These are phyloP conservation scores for Pyricularia sp. DNA, from an alignment of 2,329 filamentous ascomycete genomes.

Conservation along the genomic window DNA sequence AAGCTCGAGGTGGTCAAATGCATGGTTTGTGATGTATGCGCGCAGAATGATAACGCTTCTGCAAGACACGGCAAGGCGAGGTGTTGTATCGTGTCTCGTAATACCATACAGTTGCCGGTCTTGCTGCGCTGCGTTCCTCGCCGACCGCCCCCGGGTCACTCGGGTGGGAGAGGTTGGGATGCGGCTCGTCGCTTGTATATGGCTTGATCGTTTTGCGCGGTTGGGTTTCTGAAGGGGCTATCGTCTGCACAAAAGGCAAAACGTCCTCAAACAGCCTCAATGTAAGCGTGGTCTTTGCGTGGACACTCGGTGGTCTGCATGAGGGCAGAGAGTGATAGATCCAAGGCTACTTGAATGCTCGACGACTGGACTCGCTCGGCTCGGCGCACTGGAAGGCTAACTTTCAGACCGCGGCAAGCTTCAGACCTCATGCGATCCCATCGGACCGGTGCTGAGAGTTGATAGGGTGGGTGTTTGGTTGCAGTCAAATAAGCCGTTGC, in stretches of 20 bases:
- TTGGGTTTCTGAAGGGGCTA: not conserved
- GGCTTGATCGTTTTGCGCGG: not conserved
- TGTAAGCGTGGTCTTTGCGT: slow-evolving; percentile 8
- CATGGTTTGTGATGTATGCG: slow-evolving; percentile 5
- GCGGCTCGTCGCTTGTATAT: not conserved
- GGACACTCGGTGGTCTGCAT: not conserved
- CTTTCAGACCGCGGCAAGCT: not conserved
- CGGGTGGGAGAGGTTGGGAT: not conserved
- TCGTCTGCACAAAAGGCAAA: not conserved
- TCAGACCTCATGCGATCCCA: not conserved
- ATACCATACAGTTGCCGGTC: not conserved
- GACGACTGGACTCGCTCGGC: not conserved
- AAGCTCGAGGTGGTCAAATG: not conserved
- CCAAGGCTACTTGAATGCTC: slow-evolving; percentile 3
- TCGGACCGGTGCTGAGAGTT: not conserved
- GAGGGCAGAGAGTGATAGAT: not conserved
- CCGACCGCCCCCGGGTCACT: not conserved
- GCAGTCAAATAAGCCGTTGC: not conserved
- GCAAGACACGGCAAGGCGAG: not conserved
- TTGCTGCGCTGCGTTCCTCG: not conserved
- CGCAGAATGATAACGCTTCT: not conserved
- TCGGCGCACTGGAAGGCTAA: not conserved
- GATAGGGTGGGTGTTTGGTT: not conserved
- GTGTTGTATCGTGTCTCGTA: not conserved
- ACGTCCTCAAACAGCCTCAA: slow-evolving; percentile 11